A percentile compares a stretch with the other conserved stretches of the same genome.
Conservation (phyloP, 2,329 filamentous ascomycete species). For the Pyricularia sp. region DNA sequence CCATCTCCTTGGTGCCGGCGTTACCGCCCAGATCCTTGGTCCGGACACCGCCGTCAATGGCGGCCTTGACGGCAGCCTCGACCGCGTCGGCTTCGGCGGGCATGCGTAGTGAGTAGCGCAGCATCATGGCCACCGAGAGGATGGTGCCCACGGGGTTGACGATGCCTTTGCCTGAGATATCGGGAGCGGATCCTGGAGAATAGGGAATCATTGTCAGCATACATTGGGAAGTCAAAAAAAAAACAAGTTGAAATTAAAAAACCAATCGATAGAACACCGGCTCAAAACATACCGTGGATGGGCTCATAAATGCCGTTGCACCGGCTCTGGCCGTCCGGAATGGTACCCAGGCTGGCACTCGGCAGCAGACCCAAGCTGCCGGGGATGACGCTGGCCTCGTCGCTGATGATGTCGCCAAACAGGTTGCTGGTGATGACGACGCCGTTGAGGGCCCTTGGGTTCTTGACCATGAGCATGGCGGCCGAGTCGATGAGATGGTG, state of each 20-base stretch:
- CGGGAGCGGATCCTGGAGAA: slow-evolving; percentile 63
- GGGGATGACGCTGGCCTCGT: slow-evolving; percentile 90
- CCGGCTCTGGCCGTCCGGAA: slow-evolving; percentile 71
- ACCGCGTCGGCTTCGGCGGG: slow-evolving; percentile 64
- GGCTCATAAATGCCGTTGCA: slow-evolving; percentile 97
- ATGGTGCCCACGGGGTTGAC: slow-evolving; percentile 90
- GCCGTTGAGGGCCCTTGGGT: slow-evolving; percentile 75
- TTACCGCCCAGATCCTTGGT: slow-evolving; percentile 79
- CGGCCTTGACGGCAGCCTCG: slow-evolving; percentile 66
- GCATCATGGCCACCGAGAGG: slow-evolving; percentile 88
- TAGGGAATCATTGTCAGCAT: slow-evolving; percentile 1
- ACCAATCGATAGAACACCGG: slow-evolving; percentile 3
- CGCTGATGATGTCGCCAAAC: slow-evolving; percentile 91
- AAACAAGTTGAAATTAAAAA: neutral
- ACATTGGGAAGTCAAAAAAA: neutral
- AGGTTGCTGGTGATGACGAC: slow-evolving; percentile 87
- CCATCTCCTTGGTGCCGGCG: slow-evolving; percentile 57
- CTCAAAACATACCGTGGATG: slow-evolving; percentile 64
- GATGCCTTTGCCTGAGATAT: slow-evolving; percentile 83
- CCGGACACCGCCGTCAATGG: slow-evolving; percentile 64
- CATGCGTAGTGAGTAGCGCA: slow-evolving; percentile 79
- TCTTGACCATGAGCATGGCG: slow-evolving; percentile 98
- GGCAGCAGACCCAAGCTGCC: slow-evolving; percentile 81
- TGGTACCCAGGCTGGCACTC: slow-evolving; percentile 72
- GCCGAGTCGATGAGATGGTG: slow-evolving; percentile 93